Percentiles rank a stretch among this genome's conserved stretches.
Evolutionary conservation across 495 filamentous ascomycete species (phyloP).

Genomic region (Xylaria flabelliformis): DNA sequence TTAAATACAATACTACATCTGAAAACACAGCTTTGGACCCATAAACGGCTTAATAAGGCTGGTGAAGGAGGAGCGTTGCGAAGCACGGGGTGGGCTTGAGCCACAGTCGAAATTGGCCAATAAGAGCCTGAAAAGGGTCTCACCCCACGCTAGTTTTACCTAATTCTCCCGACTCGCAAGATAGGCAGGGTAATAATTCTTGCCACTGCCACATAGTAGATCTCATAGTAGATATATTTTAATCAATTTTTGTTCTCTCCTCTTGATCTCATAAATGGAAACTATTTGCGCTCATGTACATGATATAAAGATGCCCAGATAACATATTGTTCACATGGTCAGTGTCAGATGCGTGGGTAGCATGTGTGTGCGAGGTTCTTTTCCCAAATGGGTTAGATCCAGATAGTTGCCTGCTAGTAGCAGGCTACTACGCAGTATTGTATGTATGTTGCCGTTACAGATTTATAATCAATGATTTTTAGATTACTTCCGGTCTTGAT

Average conservation of each 20-base stretch:
- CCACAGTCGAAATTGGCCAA: not conserved
- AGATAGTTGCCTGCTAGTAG: not conserved
- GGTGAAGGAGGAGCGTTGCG: not conserved
- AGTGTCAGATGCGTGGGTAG: not conserved
- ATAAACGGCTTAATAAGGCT: not conserved
- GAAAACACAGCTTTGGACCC: not conserved
- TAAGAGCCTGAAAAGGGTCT: not conserved
- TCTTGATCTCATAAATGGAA: not conserved
- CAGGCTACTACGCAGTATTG: no score
- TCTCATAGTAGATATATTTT: not conserved
- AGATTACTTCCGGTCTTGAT: no score
- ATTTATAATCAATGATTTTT: constrained; percentile 16
- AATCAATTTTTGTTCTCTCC: not conserved
- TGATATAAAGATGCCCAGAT: not conserved
- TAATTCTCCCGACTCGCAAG: constrained; percentile 10
- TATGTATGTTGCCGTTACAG: not conserved
- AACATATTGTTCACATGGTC: not conserved
- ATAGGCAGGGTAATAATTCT: not conserved
- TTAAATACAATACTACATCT: no score
- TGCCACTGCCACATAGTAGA: not conserved
- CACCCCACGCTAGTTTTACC: constrained; percentile 13
- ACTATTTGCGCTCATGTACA: not conserved
- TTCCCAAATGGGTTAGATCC: not conserved
- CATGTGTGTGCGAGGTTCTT: not conserved
- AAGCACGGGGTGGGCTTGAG: not conserved